A percentile compares a stretch with the other conserved stretches of the same genome.
phyloP scores from a whole-genome alignment of 2,329 filamentous ascomycete species.

The Helminthosporium solani region DNA sequence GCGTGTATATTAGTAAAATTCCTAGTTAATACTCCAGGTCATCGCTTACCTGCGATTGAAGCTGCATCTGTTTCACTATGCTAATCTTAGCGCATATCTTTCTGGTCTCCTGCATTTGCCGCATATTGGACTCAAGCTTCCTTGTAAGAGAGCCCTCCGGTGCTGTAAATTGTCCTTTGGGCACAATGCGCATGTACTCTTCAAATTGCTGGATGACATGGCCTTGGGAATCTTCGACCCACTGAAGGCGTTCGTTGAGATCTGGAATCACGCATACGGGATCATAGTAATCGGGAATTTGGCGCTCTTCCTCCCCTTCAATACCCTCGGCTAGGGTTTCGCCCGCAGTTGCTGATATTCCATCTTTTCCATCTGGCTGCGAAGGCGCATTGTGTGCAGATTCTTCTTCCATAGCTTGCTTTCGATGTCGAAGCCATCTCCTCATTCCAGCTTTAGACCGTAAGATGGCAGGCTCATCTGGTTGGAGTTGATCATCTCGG shows the following conservation, averaged over 20 bases:
- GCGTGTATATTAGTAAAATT: slow-evolving; percentile 14
- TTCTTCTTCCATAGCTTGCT: slow-evolving; percentile 56
- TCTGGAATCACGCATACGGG: slow-evolving; percentile 83
- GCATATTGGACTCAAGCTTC: slow-evolving; percentile 87
- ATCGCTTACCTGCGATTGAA: slow-evolving; percentile 79
- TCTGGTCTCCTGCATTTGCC: slow-evolving; percentile 93
- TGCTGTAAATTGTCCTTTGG: slow-evolving; percentile 71
- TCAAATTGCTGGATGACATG: slow-evolving; percentile 85
- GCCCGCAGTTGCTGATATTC: slow-evolving; percentile 52
- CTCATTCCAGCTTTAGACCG: slow-evolving; percentile 87
- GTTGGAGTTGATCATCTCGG: slow-evolving; percentile 77
- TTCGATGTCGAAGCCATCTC: slow-evolving; percentile 77
- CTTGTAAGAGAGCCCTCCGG: slow-evolving; percentile 72
- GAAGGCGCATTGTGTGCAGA: slow-evolving; percentile 51
- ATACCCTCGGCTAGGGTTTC: slow-evolving; percentile 95
- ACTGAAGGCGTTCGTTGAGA: slow-evolving; percentile 73
- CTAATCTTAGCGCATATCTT: slow-evolving; percentile 96
- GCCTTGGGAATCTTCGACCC: slow-evolving; percentile 87
- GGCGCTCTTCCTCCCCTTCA: slow-evolving; percentile 73
- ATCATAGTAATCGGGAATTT: slow-evolving; percentile 94
- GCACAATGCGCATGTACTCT: slow-evolving; percentile 77
- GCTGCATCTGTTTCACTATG: slow-evolving; percentile 99
- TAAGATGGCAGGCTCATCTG: slow-evolving; percentile 83
- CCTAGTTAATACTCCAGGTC: slow-evolving; percentile 1
- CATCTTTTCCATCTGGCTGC: slow-evolving; percentile 49